Conservation (phyloP, 257 asterid species). For the Rubia yunnanensis region DNA sequence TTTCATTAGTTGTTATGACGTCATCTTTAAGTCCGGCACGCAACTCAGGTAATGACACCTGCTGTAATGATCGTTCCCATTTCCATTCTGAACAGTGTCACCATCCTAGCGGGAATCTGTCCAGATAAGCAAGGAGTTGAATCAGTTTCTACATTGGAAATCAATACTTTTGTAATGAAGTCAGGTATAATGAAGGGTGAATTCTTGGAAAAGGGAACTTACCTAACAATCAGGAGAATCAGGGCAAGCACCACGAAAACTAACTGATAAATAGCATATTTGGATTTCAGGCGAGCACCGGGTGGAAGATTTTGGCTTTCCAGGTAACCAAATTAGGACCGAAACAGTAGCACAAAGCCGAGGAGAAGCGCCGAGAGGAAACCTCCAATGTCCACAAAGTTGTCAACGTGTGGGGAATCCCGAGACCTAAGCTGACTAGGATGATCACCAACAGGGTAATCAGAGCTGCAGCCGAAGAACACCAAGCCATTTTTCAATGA, state of each 20-base stretch:
- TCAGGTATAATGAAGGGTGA: neutral
- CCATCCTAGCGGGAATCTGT: slow-evolving; percentile 63
- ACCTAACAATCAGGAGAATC: slow-evolving; percentile 54
- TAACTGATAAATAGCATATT: slow-evolving; percentile 53
- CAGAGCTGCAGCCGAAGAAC: slow-evolving; percentile 62
- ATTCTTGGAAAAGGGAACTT: slow-evolving; percentile 16
- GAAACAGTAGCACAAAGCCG: slow-evolving; percentile 59
- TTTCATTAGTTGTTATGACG: slow-evolving; percentile 39
- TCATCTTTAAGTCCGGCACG: slow-evolving; percentile 85
- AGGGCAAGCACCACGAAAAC: slow-evolving; percentile 39
- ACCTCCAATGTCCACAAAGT: slow-evolving; percentile 88
- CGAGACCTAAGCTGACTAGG: slow-evolving; percentile 59
- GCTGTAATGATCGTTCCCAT: slow-evolving; percentile 55
- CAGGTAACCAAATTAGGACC: slow-evolving; percentile 81
- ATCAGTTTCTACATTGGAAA: neutral
- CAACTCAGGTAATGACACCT: slow-evolving; percentile 93
- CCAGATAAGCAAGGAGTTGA: neutral
- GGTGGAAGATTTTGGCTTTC: slow-evolving; percentile 48
- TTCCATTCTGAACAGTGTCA: slow-evolving; percentile 64
- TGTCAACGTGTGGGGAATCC: slow-evolving; percentile 83
- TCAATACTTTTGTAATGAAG: neutral
- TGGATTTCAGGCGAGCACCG: slow-evolving; percentile 54
- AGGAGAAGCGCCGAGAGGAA: slow-evolving; percentile 71
- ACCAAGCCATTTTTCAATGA: neutral
- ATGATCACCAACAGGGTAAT: slow-evolving; percentile 60